Base-by-base conservation (phyloP, 495 filamentous ascomycete species). In the Talaromyces thailandensis region DNA sequence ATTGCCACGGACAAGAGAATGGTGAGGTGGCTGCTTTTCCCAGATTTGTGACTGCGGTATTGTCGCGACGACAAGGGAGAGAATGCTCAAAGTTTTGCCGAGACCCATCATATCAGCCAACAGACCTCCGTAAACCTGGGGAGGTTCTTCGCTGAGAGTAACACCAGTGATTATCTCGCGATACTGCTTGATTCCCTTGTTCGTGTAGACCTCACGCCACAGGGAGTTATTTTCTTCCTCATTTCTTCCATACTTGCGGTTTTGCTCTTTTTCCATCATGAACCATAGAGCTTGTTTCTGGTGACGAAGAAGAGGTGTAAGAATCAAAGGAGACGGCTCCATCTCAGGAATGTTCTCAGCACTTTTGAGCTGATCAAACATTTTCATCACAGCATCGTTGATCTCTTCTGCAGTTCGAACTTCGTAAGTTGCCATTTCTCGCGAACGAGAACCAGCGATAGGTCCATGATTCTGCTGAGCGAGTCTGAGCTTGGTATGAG, bases 91-190 rank as follows among this genome's bases (percentile, higher is more conserved):
- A 0, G 94, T 97, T 70, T 98, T 98, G 6, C 94, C 94, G 16
- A 98, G 76, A 40, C 94, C 94, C 94, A 98, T 98, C 88, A 96
- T 92, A 69, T 98, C 94, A 6, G 94, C 94, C 23, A 98, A 77
- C 31, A 98, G 88, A n/a, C 94, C 94, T 8, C 94, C 94, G 1
- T 87, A 76, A 0, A 84, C 81, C 62, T 92, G 84, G 0, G 83
- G 76, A 0, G 94, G 93, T 65, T 84, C 82, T n/a, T 82, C 64
- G 16, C 76, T 73, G 61, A 84, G 72, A 26, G 86, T 76, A 8
- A 86, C 79, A 4, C 86, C 88, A 52, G 90, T 97, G 67, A 98
- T 91, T 28, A 96, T 84, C 64, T 98, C 89, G 63, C 86, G 83
- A 65, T 88, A 97, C 6, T 74, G 74, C 53, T 74, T 81, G 28